These are phyloP conservation scores for Coniochaeta sp. DNA, from an alignment of 2,329 filamentous ascomycete species.

Conservation along the genomic window DNA sequence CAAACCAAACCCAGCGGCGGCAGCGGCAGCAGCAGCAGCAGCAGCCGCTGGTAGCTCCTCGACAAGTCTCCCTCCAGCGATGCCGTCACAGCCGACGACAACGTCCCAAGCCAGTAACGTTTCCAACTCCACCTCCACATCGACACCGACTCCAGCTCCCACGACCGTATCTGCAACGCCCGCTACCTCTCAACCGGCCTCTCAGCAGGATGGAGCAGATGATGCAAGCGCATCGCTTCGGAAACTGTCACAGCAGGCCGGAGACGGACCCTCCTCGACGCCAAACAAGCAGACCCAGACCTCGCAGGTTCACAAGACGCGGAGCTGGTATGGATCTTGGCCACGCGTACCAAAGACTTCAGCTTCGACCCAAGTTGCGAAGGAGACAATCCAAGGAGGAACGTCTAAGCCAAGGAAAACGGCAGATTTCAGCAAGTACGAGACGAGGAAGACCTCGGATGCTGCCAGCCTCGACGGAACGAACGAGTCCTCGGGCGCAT, in stretches of 20 bases:
- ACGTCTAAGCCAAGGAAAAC: conserved; percentile 38
- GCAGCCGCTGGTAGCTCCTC: conserved; percentile 9
- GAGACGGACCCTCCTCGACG: neutral
- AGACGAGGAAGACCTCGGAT: conserved; percentile 30
- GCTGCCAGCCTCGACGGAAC: conserved; percentile 21
- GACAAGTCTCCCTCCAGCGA: conserved; percentile 6
- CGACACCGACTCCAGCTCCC: neutral
- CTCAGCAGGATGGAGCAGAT: neutral
- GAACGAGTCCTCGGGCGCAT: conserved; percentile 19
- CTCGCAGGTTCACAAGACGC: conserved; percentile 40
- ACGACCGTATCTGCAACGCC: conserved; percentile 4
- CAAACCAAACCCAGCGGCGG: conserved; percentile 24
- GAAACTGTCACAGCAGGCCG: conserved; percentile 4
- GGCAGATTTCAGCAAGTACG: conserved; percentile 45
- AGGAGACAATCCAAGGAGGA: conserved; percentile 53
- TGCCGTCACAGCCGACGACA: conserved; percentile 13
- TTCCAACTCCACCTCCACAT: conserved; percentile 1
- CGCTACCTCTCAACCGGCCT: neutral
- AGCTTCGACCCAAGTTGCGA: conserved; percentile 52
- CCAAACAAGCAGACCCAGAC: neutral
- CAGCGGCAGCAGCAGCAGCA: too few species aligned
- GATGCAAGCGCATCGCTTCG: neutral
- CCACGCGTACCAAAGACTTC: conserved; percentile 47
- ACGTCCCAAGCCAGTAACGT: conserved; percentile 9
- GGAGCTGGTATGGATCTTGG: conserved; percentile 60